Base-by-base conservation (phyloP, 345 rosid genomes). In the Lumnitzera racemosa region DNA sequence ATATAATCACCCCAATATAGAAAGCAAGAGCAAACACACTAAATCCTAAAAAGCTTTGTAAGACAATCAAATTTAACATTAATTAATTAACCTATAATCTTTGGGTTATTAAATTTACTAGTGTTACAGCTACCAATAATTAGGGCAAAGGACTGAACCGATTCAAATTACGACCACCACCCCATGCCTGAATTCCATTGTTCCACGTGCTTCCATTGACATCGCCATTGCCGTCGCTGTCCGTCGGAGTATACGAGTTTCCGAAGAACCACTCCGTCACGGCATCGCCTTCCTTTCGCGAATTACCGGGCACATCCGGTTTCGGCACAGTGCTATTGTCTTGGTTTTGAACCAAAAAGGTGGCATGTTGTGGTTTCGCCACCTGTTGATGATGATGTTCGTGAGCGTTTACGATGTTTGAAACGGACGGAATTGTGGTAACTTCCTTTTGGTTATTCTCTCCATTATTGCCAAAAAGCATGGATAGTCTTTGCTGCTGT, bases 401-500 rank as follows among this genome's bases (percentile, higher is more conserved):
- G 0, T 59, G 46, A 64, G 67, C 4, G 20, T 36, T 36, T 53
- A 12, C 17, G 49, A 24, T 0, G 31, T 31, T 8, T 9, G 43
- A 36, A 36, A 36, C 11, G 10, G 43, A 9, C 43, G 9, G 43
- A 36, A 67, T 62, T 2, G 86, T 61, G 36, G 75, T 56, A 53
- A 16, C 70, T 11, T 62, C 36, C 23, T 53, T 62, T 11, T 53
- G 58, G 46, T 9, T 57, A 61, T 16, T 64, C 31, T 78, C 80
- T 59, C 64, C 74, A 24, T 69, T 67, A 51, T 78, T 79, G 8
- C 82, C 83, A 27, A 80, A 78, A 59, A 88, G 85, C 85, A 77
- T 68, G 58, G 89, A 74, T 60, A 90, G 73, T 61, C 96, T 77
- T 41, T 88, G 96, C 72, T 94, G 92, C 80, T 94, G 99, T 70